phyloP scores from a whole-genome alignment of 148 eudicot genomes.

The Rheum nobile region DNA sequence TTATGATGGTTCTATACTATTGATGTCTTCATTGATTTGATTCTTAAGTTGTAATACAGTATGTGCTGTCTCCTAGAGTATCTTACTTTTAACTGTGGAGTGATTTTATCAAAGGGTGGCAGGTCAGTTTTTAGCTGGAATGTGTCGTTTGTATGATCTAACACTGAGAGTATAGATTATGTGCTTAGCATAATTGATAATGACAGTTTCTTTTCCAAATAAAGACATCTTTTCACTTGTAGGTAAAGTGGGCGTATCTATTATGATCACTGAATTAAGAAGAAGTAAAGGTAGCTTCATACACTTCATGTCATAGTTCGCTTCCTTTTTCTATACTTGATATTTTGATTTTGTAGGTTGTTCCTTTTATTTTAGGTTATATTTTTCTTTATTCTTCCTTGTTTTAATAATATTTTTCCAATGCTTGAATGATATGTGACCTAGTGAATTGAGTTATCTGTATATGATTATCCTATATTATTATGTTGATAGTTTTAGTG shows the following conservation, averaged over 20 bases:
- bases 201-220: constrained; percentile 68
- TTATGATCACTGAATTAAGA: constrained; percentile 89
- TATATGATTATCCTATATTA: no score
- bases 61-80: no score
- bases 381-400: background rate
- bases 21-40: background rate
- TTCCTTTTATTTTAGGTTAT: background rate
- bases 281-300: constrained; percentile 89
- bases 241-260: constrained; percentile 90
- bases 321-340: constrained; percentile 6
- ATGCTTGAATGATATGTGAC: no score
- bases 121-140: background rate
- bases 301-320: constrained; percentile 31
- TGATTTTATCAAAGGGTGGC: background rate
- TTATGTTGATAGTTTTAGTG: background rate
- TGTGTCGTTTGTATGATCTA: background rate
- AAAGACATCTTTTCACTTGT: constrained; percentile 89
- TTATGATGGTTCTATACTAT: no score
- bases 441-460: background rate
- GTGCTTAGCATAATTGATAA: constrained; percentile 32
- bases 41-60: no score
- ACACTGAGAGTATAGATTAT: constrained; percentile 18
- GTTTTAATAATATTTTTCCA: no score
- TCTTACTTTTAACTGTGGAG: background rate
- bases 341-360: background rate